These are phyloP conservation scores for Decorospora gaudefroyi DNA, from an alignment of 2,329 filamentous ascomycete genomes.

Conservation along the genomic window DNA sequence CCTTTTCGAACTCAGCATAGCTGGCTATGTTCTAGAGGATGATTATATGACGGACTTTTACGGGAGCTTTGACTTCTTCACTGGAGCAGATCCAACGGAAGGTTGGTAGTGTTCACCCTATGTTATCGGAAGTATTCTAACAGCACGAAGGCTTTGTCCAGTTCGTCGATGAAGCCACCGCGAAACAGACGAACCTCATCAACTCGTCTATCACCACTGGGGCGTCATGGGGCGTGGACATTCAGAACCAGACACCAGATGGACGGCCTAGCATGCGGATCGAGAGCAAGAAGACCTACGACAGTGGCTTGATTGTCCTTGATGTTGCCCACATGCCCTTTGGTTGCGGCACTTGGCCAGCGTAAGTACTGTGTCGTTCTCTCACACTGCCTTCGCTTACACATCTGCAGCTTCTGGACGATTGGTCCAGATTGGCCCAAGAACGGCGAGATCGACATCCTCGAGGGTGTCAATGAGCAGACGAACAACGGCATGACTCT, in stretches of 20 bases:
- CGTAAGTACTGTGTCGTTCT: conserved; percentile 31
- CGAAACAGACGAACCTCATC: conserved; percentile 50
- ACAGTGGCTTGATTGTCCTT: conserved; percentile 54
- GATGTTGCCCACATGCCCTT: conserved; percentile 59
- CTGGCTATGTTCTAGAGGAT: conserved; percentile 49
- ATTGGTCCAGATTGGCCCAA: conserved; percentile 39
- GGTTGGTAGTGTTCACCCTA: conserved; percentile 31
- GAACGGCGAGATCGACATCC: conserved; percentile 56
- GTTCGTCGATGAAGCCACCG: conserved; percentile 49
- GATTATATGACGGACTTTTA: conserved; percentile 53
- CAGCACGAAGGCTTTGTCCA: conserved; percentile 43
- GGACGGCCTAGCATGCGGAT: conserved; percentile 55
- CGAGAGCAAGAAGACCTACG: conserved; percentile 53
- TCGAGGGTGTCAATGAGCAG: conserved; percentile 55
- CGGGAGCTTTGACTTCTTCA: conserved; percentile 52
- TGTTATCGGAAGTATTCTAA: conserved; percentile 19
- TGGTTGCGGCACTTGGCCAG: conserved; percentile 59
- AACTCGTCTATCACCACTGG: conserved; percentile 37
- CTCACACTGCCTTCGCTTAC: conserved; percentile 11
- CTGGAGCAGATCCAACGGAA: conserved; percentile 52
- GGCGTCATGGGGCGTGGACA: conserved; percentile 56
- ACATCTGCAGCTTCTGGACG: conserved; percentile 38
- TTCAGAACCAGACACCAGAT: conserved; percentile 42
- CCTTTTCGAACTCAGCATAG: conserved; percentile 45
- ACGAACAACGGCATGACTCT: conserved; percentile 53